Evolutionary conservation across 2,329 filamentous ascomycete genomes (phyloP), one percentile per base, ranked within the genome.

Genomic region (Stachybotrys chartarum): DNA sequence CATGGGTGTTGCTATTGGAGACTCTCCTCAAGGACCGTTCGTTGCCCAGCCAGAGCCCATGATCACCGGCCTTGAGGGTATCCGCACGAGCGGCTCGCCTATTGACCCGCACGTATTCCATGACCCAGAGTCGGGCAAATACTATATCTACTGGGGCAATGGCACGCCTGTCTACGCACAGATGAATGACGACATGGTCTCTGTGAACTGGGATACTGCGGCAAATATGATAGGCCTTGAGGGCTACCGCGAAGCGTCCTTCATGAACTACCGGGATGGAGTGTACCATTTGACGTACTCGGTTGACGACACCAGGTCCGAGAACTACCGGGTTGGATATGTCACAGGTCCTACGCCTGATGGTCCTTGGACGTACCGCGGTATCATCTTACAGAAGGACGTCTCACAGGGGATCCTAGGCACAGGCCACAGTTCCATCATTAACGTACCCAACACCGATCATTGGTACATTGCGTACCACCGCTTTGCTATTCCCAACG

Each of bases 141-240:
- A 79, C 54, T 87, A 85, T 58, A 63, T 87, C 7, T 87, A 84
- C 66, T 86, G 85, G 69, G 84, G 84, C 5, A 79, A 78, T 52
- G 73, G 75, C 1, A 57, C 57, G 0, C 70, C 75, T 0, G 55
- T 78, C 0, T 62, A 72, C 16, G 76, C 76, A 0, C 72, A 78
- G 59, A 61, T 78, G 0, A 66, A 64, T 39, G 71, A 76, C 30
- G 71, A 78, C 62, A 78, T 79, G 76, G 61, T 72, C 0, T 75
- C 73, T 0, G 66, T 78, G 59, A 72, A 75, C 49, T 47, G 65
- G 58, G 54, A 65, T 51, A 74, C 73, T 3, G 65, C 69, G 5
- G 57, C 56, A 32, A 55, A 58, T 4, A 64, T 75, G 51, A 54
- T 62, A 0, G 75, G 75, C 0, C 65, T 79, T 1, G 64, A 66